Evolutionary conservation across 768 basidiomycete genomes (phyloP).

Genomic region (Podaxis pistillaris): DNA sequence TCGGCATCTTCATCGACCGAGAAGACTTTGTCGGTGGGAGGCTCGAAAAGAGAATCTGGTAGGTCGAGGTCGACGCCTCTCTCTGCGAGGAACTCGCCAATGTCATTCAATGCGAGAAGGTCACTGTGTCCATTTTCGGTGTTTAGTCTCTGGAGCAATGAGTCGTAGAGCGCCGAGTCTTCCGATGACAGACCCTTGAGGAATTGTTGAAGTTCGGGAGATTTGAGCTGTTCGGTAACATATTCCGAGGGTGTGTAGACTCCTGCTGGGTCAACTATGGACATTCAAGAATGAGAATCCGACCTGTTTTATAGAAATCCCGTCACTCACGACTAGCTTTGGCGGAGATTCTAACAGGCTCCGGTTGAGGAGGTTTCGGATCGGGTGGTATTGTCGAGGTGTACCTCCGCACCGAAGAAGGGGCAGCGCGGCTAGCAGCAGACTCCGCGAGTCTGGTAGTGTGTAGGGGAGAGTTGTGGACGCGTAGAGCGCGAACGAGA

Average conservation of each 20-base stretch:
- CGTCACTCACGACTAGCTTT: constrained; percentile 11
- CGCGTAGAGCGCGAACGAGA: constrained; percentile 29
- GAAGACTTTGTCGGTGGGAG: background rate
- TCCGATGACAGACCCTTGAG: background rate
- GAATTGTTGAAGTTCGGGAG: background rate
- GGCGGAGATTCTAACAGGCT: constrained; percentile 23
- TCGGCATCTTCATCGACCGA: background rate
- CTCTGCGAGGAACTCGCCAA: background rate
- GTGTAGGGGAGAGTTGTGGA: constrained; percentile 13
- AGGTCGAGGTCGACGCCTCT: background rate
- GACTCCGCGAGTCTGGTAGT: background rate
- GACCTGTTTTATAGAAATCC: background rate
- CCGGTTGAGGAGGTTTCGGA: constrained; percentile 4
- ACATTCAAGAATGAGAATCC: background rate
- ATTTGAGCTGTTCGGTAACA: background rate
- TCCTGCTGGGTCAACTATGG: constrained; percentile 1
- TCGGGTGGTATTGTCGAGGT: background rate
- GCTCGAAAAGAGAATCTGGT: constrained; percentile 4
- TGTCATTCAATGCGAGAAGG: constrained; percentile 1
- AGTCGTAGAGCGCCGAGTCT: background rate
- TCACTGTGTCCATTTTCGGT: background rate
- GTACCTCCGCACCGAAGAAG: background rate
- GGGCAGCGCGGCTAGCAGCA: background rate
- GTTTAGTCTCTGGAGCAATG: background rate
- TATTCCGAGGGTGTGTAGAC: constrained; percentile 2